Base-by-base conservation (phyloP, 176 grass and related monocot genomes). In the Guadua angustifolia region DNA sequence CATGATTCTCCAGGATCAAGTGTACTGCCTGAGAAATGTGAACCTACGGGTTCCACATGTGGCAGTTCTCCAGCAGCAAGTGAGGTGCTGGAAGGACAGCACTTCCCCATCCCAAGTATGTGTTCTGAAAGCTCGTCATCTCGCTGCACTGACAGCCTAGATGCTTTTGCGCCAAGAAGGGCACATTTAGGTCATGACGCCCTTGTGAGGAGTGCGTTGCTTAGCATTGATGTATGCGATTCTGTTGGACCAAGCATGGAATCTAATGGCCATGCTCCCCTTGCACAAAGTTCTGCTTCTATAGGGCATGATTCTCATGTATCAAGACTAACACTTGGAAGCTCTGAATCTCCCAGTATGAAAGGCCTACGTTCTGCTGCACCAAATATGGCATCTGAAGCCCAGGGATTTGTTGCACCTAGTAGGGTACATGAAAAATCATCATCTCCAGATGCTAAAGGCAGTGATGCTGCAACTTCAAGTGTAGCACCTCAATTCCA, bases 41-140 rank as follows among this genome's bases (percentile, higher is more conserved):
- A 35, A 59, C 52, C 18, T 43, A 40, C 22, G 25, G 40, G 60
- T 70, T 25, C 63, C 24, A 33, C 18, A 29, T 16, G 18, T 59
- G 63, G 24, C 18, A 12, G 40, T 60, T 70, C 52, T 71, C 66
- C 9, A 38, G 21, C 5, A 70, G 10, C 50, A 69, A 44, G 18
- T 64, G 50, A 14, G 22, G n/a, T 26, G 4, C 24, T 51, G 7
- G 29, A 29, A 51, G 26, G 18, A n/a, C 33, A 7, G 10, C 53
- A 64, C 4, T 66, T 32, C 7, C 55, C 84, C 15, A 52, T 69
- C 7, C 42, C 32, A 86, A 79, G 66, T 71, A 42, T 79, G 26
- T 62, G 22, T 51, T 58, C 21, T 72, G 64, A 86, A n/a, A 52
- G 32, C 44, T 86, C 55, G 42, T 71, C 66, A 61, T 17, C 65